A percentile compares a stretch with the other conserved stretches of the same genome.
These are phyloP conservation scores for Aplosporella prunicola DNA, from an alignment of 2,329 filamentous ascomycete genomes.

Conservation along the genomic window DNA sequence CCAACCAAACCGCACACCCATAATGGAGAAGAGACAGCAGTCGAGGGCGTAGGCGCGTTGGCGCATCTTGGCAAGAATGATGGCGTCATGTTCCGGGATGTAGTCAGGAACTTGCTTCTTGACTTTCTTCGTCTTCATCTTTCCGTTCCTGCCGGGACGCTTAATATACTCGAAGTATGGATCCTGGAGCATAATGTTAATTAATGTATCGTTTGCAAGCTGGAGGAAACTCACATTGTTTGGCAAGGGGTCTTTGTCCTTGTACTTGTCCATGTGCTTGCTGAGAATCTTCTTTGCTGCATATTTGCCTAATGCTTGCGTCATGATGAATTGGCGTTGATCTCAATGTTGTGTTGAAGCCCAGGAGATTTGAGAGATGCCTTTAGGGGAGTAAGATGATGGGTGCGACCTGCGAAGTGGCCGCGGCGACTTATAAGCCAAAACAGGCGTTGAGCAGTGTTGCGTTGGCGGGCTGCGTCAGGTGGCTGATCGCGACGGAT, in stretches of 20 bases:
- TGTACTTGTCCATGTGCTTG: conserved; percentile 40
- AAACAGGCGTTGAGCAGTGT: conserved; percentile 11
- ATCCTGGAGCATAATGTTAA: conserved; percentile 48
- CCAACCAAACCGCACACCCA: conserved; percentile 82
- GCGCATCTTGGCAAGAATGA: conserved; percentile 78
- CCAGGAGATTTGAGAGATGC: neutral
- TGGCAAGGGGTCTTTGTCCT: conserved; percentile 32
- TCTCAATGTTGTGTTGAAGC: neutral
- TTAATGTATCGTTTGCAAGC: neutral
- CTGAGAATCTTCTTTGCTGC: conserved; percentile 41
- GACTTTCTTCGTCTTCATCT: conserved; percentile 69
- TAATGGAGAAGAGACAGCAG: conserved; percentile 70
- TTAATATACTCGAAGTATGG: conserved; percentile 80
- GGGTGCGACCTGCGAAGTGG: neutral
- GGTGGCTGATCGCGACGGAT: neutral
- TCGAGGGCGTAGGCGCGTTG: conserved; percentile 78
- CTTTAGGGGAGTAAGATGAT: no score
- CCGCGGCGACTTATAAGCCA: conserved; percentile 12
- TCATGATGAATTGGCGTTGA: conserved; percentile 27
- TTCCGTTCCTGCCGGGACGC: conserved; percentile 61
- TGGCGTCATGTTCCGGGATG: conserved; percentile 70
- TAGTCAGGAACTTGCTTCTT: conserved; percentile 78
- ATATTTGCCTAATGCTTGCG: conserved; percentile 37
- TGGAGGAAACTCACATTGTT: conserved; percentile 29
- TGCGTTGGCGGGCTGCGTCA: conserved; percentile 6